Base-by-base conservation (phyloP, 225 moss, liverwort and hornwort species). In the Neckera pumila region DNA sequence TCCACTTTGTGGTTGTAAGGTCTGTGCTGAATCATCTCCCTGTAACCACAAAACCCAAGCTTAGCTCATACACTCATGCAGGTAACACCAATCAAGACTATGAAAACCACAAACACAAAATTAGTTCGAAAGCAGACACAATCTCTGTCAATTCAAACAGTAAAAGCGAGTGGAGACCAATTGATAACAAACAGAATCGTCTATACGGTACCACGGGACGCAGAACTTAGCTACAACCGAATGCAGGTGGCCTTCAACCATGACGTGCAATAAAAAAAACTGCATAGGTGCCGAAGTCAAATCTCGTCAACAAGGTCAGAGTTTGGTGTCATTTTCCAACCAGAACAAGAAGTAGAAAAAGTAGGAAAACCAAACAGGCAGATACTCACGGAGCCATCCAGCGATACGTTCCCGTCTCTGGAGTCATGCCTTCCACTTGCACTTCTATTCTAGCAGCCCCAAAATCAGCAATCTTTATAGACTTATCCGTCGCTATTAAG, bases 331-430 rank as follows among this genome's bases (percentile, higher is more conserved):
- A 54, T 9, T 12, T 66, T 31, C 45, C 70, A 56, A 61, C 51
- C 60, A 81, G n/a, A 71, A 62, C 45, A 70, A 63, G n/a, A 18
- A 88, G 78, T 58, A 4, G 30, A 43, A 84, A 53, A 26, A 42
- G 57, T 17, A 28, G 23, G 30, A 42, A 78, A 82, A 62, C 17
- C 74, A 47, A 89, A 78, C 8, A 76, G 47, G 18, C 38, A 51
- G 63, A 76, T 75, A 89, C 97, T 97, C 95, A 99, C 99, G 99
- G 99, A 90, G 99, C 99, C 99, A 99, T 99, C 99, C 99, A 99
- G 88, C 99, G 96, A 86, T 99, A 99, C 26, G 99, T 99, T 85
- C 99, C 99, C 9, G 99, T 99, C 90, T 99, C 99, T 47, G 99
- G 99, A 51, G 99, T 99, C 99, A 99, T 99, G 93, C 95, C 99